These are phyloP conservation scores for Phialophora verrucosa DNA, from an alignment of 2,329 filamentous ascomycete species.

Conservation along the genomic window DNA sequence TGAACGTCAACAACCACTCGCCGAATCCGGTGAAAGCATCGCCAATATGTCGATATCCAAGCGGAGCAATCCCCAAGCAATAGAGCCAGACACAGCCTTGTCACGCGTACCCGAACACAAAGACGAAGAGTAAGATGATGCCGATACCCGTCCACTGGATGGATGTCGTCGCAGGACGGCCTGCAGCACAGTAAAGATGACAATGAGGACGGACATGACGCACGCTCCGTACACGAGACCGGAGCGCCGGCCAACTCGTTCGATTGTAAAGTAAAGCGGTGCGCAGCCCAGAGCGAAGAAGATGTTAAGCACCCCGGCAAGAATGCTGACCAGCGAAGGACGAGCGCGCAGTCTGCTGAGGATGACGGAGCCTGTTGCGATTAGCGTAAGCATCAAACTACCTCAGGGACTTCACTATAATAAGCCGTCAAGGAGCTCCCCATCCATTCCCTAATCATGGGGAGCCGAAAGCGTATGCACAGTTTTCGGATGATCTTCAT, in stretches of 20 bases:
- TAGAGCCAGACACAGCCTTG: slow-evolving; percentile 43
- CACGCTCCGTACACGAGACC: slow-evolving; percentile 29
- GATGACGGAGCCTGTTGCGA: no score
- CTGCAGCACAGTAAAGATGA: slow-evolving; percentile 31
- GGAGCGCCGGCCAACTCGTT: slow-evolving; percentile 28
- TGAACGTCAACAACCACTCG: slow-evolving; percentile 46
- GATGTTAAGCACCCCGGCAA: slow-evolving; percentile 32
- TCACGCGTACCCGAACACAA: slow-evolving; percentile 44
- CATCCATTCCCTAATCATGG: no score
- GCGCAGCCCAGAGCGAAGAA: slow-evolving; percentile 32
- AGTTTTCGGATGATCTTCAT: no score
- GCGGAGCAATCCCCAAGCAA: slow-evolving; percentile 44
- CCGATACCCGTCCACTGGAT: slow-evolving; percentile 41
- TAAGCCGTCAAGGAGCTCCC: no score
- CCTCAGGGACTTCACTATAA: no score
- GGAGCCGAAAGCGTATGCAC: no score
- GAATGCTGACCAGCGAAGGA: slow-evolving; percentile 25
- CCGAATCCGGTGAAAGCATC: slow-evolving; percentile 43
- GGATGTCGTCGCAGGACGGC: slow-evolving; percentile 31
- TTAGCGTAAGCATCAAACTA: no score
- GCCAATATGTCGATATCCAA: slow-evolving; percentile 46
- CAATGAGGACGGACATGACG: slow-evolving; percentile 26
- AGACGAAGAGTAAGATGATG: slow-evolving; percentile 44
- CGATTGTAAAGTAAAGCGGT: slow-evolving; percentile 34
- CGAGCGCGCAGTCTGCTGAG: slow-evolving; percentile 23